Evolutionary conservation across 768 basidiomycete species (phyloP).

Genomic region (Phlegmacium glaucopus): DNA sequence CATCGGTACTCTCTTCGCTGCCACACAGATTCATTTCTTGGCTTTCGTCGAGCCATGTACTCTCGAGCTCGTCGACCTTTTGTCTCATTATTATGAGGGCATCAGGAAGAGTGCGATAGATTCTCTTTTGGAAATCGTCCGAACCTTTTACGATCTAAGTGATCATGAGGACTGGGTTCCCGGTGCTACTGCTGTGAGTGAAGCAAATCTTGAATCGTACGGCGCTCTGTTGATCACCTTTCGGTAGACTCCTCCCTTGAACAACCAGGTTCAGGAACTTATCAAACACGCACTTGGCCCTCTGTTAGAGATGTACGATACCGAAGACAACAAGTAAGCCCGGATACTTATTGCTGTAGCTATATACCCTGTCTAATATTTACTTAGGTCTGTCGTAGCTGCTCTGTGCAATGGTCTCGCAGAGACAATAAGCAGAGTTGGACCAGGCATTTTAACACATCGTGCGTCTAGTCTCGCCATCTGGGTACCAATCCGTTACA

Average conservation of each 20-base stretch:
- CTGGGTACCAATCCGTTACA: neutral
- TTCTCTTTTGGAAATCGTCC: conserved; percentile 82
- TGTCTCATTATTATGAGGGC: conserved; percentile 95
- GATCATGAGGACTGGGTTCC: conserved; percentile 81
- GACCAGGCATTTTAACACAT: conserved; percentile 78
- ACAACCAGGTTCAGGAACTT: conserved; percentile 72
- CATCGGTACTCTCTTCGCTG: conserved; percentile 84
- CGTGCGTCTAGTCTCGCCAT: conserved; percentile 42
- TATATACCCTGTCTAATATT: conserved; percentile 15
- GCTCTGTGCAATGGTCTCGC: conserved; percentile 84
- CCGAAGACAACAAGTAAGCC: conserved; percentile 95
- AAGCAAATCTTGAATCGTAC: neutral
- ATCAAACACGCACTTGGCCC: conserved; percentile 70
- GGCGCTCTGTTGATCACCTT: neutral
- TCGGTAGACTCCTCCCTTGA: conserved; percentile 39
- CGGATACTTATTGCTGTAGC: conserved; percentile 6
- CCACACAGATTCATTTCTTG: conserved; percentile 81
- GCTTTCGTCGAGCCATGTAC: conserved; percentile 85
- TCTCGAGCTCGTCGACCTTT: conserved; percentile 71
- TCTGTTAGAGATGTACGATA: conserved; percentile 85
- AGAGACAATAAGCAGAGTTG: conserved; percentile 89
- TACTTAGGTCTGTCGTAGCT: conserved; percentile 77
- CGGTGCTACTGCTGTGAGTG: conserved; percentile 61
- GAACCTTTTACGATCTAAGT: conserved; percentile 88
- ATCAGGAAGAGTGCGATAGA: conserved; percentile 92